Conservation (phyloP, 2,329 filamentous ascomycete genomes). For the Dendryphion nanum region DNA sequence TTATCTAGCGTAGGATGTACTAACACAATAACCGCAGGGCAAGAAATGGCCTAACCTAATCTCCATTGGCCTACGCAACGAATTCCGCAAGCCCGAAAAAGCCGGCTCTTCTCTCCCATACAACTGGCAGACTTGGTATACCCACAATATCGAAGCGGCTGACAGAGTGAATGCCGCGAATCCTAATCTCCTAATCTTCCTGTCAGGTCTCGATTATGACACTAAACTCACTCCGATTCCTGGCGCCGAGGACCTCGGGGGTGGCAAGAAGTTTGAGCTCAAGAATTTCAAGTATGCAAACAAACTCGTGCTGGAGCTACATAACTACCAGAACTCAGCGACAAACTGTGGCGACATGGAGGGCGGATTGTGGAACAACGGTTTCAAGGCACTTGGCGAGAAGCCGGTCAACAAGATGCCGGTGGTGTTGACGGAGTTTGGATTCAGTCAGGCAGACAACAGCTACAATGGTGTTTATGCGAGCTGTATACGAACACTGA, state of each 20-base stretch:
- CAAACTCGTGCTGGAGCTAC: conserved; percentile 60
- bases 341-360: conserved; percentile 49
- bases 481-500: conserved; percentile 53
- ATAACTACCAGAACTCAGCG: conserved; percentile 59
- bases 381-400: conserved; percentile 53
- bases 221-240: conserved; percentile 55
- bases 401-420: conserved; percentile 48
- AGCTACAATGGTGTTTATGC: conserved; percentile 52
- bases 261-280: conserved; percentile 48
- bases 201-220: conserved; percentile 60
- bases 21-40: conserved; percentile 11
- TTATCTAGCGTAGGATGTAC: not conserved
- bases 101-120: conserved; percentile 42
- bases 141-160: conserved; percentile 49
- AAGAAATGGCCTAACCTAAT: conserved; percentile 51
- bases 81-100: conserved; percentile 36
- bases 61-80: conserved; percentile 59
- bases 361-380: conserved; percentile 49
- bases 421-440: conserved; percentile 60
- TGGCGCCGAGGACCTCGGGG: conserved; percentile 48
- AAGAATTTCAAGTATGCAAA: conserved; percentile 51
- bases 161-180: conserved; percentile 53
- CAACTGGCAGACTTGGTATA: conserved; percentile 59
- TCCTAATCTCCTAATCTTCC: conserved; percentile 54
- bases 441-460: conserved; percentile 46